Conservation (phyloP, 1,139 yeast genomes). For the Kodamaea alishanica region DNA sequence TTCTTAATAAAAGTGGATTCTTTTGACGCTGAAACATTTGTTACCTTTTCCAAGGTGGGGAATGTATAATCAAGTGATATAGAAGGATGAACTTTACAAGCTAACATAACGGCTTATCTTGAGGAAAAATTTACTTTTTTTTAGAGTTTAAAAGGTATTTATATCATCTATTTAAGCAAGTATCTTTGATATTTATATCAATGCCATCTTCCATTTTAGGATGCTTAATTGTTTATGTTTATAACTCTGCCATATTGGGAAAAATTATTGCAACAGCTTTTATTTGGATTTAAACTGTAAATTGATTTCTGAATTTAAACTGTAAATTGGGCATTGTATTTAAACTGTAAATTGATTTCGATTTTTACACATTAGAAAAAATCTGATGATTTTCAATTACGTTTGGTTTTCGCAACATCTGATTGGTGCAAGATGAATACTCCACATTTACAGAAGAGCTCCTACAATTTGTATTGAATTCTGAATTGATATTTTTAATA, state of each 20-base stretch:
- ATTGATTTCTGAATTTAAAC: too few species aligned
- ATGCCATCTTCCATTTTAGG: constrained; percentile 15
- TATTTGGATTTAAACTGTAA: too few species aligned
- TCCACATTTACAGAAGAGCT: too few species aligned
- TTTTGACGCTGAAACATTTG: constrained; percentile 10
- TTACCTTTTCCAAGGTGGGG: constrained; percentile 13
- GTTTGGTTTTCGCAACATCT: too few species aligned
- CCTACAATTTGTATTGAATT: too few species aligned
- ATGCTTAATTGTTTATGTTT: constrained; percentile 22
- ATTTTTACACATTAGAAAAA: too few species aligned
- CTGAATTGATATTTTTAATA: too few species aligned
- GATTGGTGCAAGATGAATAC: too few species aligned
- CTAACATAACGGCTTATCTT: constrained; percentile 6
- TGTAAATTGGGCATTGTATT: too few species aligned
- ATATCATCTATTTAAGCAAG: constrained; percentile 1
- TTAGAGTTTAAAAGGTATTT: background rate
- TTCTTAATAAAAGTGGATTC: constrained; percentile 23
- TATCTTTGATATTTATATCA: background rate
- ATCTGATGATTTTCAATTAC: too few species aligned
- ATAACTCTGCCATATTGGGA: background rate
- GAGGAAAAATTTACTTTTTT: background rate
- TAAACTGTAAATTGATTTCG: too few species aligned
- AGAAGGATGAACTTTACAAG: constrained; percentile 15
- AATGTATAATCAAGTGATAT: constrained; percentile 21
- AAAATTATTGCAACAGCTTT: too few species aligned